Evolutionary conservation across 225 moss, liverwort and hornwort genomes (phyloP), one percentile per base, ranked within the genome.

Genomic region (Neckera pumila): DNA sequence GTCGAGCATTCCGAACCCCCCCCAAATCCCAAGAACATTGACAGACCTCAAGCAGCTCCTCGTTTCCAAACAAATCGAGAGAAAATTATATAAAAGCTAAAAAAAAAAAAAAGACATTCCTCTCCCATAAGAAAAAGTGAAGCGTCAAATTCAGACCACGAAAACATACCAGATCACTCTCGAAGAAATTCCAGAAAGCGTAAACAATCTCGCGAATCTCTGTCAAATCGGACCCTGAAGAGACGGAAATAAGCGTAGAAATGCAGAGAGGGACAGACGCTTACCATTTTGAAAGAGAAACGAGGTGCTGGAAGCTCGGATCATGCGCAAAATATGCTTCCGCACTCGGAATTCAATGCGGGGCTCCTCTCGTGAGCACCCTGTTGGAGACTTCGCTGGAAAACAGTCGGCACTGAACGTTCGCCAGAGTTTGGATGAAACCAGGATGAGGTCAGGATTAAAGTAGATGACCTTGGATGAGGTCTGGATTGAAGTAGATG

Each of bases 261-360:
- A 86, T 16, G 75, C 20, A 17, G 69, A 51, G 43, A 60, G 19
- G 31, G 42, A 11, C 9, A 40, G 63, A 77, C 14, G 74, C 74
- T 72, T 26, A 92, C 92, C 92, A 92, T 92, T 43, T 86, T 90
- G 91, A 53, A 85, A 40, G 30, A 72, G 51, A 65, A 53, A n/a
- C 70, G 56, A 81, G 27, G 54, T 76, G 61, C 76, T 33, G 81
- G 27, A 77, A 53, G 88, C 87, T 88, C 73, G 40, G 59, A 82
- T 88, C 89, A 91, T 66, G 60, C 73, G 80, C 84, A 84, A 61
- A 23, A 51, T 86, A 89, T 89, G 85, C 79, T 79, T 60, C 38
- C 27, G 14, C 88, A 36, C 60, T 72, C 79, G 8, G 56, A 83
- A 86, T 85, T 92, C 86, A 83, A 65, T 11, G 60, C 3, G 8